These are phyloP conservation scores for Colletotrichum shisoi DNA, from an alignment of 2,329 filamentous ascomycete genomes.

Conservation along the genomic window DNA sequence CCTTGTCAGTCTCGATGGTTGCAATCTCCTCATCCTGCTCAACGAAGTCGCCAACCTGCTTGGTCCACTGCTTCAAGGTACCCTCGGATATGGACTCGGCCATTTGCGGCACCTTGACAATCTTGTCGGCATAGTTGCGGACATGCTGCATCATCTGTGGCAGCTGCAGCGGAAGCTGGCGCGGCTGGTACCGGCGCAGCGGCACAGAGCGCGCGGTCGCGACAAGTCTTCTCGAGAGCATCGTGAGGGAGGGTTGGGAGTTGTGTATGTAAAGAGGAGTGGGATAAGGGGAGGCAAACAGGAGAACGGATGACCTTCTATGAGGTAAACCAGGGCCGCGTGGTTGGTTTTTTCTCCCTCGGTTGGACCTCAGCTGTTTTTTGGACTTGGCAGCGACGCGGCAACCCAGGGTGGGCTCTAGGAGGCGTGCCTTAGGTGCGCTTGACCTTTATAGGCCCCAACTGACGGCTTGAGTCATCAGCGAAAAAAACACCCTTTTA, in stretches of 20 bases:
- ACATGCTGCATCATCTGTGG: slow-evolving; percentile 64
- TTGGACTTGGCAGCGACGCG: not conserved
- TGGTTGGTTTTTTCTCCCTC: slow-evolving; percentile 2
- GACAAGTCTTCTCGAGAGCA: slow-evolving; percentile 56
- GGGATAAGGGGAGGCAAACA: not conserved
- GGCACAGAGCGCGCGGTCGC: slow-evolving; percentile 56
- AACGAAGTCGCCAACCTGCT: slow-evolving; percentile 90
- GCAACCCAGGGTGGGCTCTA: too few relatives aligned
- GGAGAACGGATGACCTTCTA: not conserved
- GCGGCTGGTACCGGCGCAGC: slow-evolving; percentile 51
- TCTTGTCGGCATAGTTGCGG: slow-evolving; percentile 75
- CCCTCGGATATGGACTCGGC: slow-evolving; percentile 98
- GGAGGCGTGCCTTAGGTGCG: too few relatives aligned
- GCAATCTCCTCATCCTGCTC: slow-evolving; percentile 97
- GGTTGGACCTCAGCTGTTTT: slow-evolving; percentile 1
- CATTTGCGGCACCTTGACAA: slow-evolving; percentile 97
- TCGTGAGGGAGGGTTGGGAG: slow-evolving; percentile 42
- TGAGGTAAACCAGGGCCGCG: slow-evolving; percentile 6
- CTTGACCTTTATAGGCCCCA: too few relatives aligned
- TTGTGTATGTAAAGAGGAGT: not conserved
- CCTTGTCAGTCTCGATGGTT: slow-evolving; percentile 99
- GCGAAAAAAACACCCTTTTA: too few relatives aligned
- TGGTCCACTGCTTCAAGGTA: slow-evolving; percentile 93
- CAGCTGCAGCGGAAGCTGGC: slow-evolving; percentile 50
- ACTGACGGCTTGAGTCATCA: too few relatives aligned